Evolutionary conservation across 2,329 filamentous ascomycete genomes (phyloP).

Genomic region (Ceratocystis harringtonii): DNA sequence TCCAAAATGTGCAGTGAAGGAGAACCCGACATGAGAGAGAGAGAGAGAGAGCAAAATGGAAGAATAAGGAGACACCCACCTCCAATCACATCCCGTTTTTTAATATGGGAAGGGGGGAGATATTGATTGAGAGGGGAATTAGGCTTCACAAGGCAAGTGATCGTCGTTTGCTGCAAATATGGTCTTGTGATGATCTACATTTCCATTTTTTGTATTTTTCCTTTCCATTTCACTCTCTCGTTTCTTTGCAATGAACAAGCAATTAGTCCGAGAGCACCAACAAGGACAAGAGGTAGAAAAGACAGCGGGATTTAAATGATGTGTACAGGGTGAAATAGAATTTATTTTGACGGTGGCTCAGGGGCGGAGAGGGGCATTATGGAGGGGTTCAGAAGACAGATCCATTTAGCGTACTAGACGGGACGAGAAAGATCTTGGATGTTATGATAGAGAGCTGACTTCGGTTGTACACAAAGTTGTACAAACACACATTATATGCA

Average conservation of each 20-base stretch:
- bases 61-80: background rate
- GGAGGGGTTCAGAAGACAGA: too few relatives aligned
- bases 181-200: background rate
- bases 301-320: slow-evolving; percentile 3
- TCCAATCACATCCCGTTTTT: background rate
- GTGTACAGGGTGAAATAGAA: background rate
- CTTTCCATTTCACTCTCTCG: background rate
- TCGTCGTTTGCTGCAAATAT: background rate
- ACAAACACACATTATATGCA: background rate
- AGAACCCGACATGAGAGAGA: background rate
- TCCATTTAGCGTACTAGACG: too few relatives aligned
- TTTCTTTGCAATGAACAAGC: background rate
- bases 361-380: background rate
- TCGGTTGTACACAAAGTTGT: too few relatives aligned
- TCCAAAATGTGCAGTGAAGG: background rate
- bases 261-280: background rate
- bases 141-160: background rate
- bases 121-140: background rate
- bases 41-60: background rate
- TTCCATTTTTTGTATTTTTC: background rate
- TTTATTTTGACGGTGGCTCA: background rate
- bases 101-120: background rate
- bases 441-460: too few relatives aligned
- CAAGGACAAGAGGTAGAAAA: background rate
- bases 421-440: too few relatives aligned